Percentiles rank a stretch among this genome's conserved stretches.
These are phyloP conservation scores for Boletus sp. DNA, from an alignment of 768 basidiomycete species.

Conservation along the genomic window DNA sequence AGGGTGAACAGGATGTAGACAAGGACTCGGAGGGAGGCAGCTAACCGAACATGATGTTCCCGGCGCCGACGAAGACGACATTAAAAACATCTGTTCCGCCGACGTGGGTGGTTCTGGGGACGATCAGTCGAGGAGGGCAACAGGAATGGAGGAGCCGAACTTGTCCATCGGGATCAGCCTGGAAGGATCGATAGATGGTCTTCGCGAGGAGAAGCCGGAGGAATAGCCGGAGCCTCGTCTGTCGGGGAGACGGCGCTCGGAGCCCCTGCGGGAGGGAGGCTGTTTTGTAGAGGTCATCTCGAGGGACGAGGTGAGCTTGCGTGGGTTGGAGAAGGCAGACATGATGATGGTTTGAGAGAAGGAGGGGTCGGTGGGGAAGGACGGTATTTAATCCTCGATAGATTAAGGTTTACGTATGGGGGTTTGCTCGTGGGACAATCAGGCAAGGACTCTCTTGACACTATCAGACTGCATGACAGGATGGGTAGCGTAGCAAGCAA, in stretches of 20 bases:
- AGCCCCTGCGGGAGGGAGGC: constrained; percentile 42
- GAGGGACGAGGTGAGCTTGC: constrained; percentile 27
- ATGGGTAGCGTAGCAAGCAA: constrained; percentile 8
- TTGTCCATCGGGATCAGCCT: constrained; percentile 78
- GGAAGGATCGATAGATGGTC: constrained; percentile 74
- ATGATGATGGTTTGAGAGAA: constrained; percentile 18
- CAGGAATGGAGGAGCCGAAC: constrained; percentile 36
- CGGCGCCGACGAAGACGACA: constrained; percentile 92
- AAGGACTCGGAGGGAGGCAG: background rate
- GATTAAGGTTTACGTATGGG: constrained; percentile 15
- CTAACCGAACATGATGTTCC: constrained; percentile 96
- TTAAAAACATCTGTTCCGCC: constrained; percentile 78
- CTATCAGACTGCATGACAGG: constrained; percentile 1
- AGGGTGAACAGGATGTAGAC: constrained; percentile 5
- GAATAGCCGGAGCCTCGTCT: constrained; percentile 47
- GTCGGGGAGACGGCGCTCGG: constrained; percentile 43
- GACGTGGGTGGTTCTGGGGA: constrained; percentile 45
- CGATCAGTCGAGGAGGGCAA: constrained; percentile 1
- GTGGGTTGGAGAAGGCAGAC: constrained; percentile 13
- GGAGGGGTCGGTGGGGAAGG: background rate
- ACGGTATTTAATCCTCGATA: constrained; percentile 8
- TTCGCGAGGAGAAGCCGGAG: constrained; percentile 50
- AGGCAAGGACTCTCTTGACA: background rate
- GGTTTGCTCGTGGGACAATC: constrained; percentile 4
- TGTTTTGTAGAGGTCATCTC: constrained; percentile 32